Evolutionary conservation across 1,284 basidiomycete species (phyloP), one percentile per base, ranked within the genome.

Genomic region (Puccinia hordei): DNA sequence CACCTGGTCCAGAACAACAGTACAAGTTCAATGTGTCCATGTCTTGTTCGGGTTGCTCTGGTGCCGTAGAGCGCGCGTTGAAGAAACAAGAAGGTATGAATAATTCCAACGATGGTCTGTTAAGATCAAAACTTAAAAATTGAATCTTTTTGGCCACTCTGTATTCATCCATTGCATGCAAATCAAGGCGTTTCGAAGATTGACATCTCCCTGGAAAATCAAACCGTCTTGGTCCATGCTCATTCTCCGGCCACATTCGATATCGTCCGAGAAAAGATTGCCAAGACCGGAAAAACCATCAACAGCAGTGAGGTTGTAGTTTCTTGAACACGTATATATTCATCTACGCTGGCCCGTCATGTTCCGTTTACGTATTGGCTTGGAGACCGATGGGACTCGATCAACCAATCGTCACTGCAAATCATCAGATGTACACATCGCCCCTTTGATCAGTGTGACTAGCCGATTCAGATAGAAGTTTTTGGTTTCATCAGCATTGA

Each of bases 51-150:
- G 78, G 78, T n/a, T 80, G 78, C 55, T 80, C 78, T 9, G 78
- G 78, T 51, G 71, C 78, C 49, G 71, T 80, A 2, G 78, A 80
- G 41, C 69, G 78, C 8, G 78, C 78, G n/a, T 66, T 80, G 19
- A 80, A 80, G 46, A 80, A 73, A 65, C 78, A 80, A 80, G 78
- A 80, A 80, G 78, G 78, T 80, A 24, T 22, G n/a, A 41, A 19
- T 15, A 10, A 44, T 30, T 27, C 5, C 17, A 57, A 19, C 59
- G n/a, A 30, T 73, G 51, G n/a, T 33, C 51, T 4, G 13, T 19
- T 35, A 6, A 17, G 24, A 9, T 15, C 9, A 6, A 9, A 63
- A n/a, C 27, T 13, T 3, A 63, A 69, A 69, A 41, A 30, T 24
- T n/a, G n/a, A 24, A 24, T 17, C 53, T 27, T 41, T 41, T n/a